Base-by-base conservation (phyloP, 2,329 filamentous ascomycete species). In the Cladobotryum protrusum region DNA sequence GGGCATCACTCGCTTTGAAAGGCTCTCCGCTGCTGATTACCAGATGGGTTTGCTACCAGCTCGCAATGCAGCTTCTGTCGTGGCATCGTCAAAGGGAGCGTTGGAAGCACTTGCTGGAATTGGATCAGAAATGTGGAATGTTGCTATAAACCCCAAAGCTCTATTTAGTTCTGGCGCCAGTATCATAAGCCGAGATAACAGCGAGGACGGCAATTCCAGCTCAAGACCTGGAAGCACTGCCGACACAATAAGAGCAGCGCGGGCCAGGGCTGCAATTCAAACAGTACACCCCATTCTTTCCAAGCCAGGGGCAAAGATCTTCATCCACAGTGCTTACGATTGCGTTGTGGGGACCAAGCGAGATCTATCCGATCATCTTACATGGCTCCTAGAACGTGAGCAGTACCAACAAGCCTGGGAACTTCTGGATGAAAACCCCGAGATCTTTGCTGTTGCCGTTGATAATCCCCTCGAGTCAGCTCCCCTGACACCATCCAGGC, bases 261-360 rank as follows among this genome's bases (percentile, higher is more conserved):
- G 56, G 7, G 55, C 55, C 11, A 62, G 59, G 37, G 50, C 61
- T 6, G 52, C 56, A 3, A 55, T 61, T 3, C 65, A 66, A 35
- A 66, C 71, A 12, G 70, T 76, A 2, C 76, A 85, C 62, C 68
- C 79, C 48, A 74, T 74, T 58, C 65, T 86, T 56, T 60, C 76
- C 57, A 77, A 82, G 60, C 73, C 73, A 45, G 77, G 79, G 2
- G 67, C 77, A 59, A 77, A 97, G 61, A 87, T 99, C 14, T 96
- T 96, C 64, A 89, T 99, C 37, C 90, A 96, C 61, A 96, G 90
- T 59, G 93, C 93, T 0, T 99, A 95, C 63, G 93, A 99, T 67
- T 97, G 91, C 60, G 86, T 97, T n/a, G 73, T 96, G 48, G 89
- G 89, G 1, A 89, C 93, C 2, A 91, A 91, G 63, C 79, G 93